Evolutionary conservation across 2,329 filamentous ascomycete species (phyloP).

Genomic region (Diaporthe ilicicola): DNA sequence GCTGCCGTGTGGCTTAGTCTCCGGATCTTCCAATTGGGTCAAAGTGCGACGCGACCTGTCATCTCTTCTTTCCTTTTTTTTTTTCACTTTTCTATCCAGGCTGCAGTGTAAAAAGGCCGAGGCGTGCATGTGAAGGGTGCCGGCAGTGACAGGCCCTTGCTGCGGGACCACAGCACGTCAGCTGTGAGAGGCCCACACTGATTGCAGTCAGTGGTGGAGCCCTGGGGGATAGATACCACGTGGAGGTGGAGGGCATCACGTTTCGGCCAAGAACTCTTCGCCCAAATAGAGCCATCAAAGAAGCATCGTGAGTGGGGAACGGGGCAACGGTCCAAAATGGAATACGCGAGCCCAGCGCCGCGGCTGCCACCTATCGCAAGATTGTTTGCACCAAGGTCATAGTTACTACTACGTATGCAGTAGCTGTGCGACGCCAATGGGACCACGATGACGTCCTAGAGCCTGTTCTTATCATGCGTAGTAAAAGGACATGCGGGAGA

Average conservation of each 20-base stretch:
- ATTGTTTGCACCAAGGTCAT: no score
- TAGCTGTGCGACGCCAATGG: background rate
- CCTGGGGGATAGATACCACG: background rate
- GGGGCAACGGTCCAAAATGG: no score
- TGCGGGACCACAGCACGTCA: background rate
- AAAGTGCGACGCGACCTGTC: background rate
- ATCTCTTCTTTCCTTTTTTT: background rate
- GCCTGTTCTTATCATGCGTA: background rate
- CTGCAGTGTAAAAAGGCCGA: no score
- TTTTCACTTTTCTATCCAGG: no score
- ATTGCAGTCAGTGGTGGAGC: no score
- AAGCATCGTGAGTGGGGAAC: background rate
- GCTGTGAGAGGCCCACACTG: background rate
- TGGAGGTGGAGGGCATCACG: slow-evolving; percentile 4
- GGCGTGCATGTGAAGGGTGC: background rate
- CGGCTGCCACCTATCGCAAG: no score
- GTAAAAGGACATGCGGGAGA: background rate
- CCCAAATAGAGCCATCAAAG: background rate
- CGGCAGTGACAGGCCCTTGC: background rate
- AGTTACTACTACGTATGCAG: no score
- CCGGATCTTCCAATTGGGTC: background rate
- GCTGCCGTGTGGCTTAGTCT: background rate
- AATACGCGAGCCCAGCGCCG: no score
- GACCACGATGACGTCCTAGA: background rate
- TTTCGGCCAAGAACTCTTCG: background rate